Evolutionary conservation across 192 early-diverging fungal genomes (phyloP).

Genomic region (Coemansia umbellata): DNA sequence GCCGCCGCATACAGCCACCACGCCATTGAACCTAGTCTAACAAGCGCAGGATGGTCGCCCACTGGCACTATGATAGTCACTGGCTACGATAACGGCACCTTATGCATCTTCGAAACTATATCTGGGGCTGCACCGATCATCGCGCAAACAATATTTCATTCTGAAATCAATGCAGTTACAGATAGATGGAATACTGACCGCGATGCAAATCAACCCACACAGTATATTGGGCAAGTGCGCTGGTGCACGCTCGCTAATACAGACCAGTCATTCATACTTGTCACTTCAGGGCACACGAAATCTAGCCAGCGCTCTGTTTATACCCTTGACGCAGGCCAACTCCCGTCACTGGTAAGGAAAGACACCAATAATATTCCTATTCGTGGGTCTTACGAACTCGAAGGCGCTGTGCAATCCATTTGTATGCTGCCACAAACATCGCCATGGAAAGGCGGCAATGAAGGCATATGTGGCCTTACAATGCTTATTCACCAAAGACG

Average conservation of each 20-base stretch:
- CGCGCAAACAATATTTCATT: constrained; percentile 6
- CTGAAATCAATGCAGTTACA: not conserved
- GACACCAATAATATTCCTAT: constrained; percentile 7
- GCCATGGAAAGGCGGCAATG: constrained; percentile 31
- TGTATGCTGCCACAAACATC: constrained; percentile 13
- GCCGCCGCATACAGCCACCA: not conserved
- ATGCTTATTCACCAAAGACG: constrained; percentile 5
- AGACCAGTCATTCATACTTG: constrained; percentile 29
- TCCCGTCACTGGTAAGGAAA: constrained; percentile 1
- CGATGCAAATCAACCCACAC: not conserved
- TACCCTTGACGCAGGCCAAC: constrained; percentile 6
- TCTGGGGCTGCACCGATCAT: constrained; percentile 7
- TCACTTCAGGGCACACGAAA: constrained; percentile 18
- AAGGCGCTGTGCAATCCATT: constrained; percentile 2
- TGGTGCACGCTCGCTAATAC: constrained; percentile 33
- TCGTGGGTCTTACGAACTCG: constrained; percentile 3
- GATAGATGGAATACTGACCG: constrained; percentile 8
- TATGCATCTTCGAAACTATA: constrained; percentile 24
- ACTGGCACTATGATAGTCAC: constrained; percentile 21
- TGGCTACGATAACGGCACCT: constrained; percentile 25
- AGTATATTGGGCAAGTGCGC: constrained; percentile 8
- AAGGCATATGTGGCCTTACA: constrained; percentile 12
- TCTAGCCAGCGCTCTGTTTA: constrained; percentile 14
- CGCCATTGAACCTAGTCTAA: constrained; percentile 5
- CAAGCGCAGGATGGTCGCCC: constrained; percentile 40